Percentiles rank a stretch among this genome's conserved stretches.
Evolutionary conservation across 225 moss, liverwort and hornwort genomes (phyloP).

Genomic region (Pseudisothecium myosuroides): DNA sequence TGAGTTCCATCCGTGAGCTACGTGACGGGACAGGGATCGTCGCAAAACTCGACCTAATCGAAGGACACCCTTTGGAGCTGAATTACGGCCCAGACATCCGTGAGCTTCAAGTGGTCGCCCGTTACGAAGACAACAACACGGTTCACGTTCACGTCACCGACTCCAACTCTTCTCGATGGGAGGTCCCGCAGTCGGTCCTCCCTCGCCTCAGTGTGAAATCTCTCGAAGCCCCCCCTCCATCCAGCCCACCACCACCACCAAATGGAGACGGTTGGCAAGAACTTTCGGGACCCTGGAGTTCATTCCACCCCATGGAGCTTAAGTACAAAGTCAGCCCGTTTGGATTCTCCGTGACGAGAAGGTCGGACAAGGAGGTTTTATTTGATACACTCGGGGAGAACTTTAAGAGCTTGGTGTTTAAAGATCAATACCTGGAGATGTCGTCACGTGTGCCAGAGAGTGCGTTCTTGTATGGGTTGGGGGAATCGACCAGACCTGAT

Average conservation of each 20-base stretch:
- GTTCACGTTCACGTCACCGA: slow-evolving; percentile 32
- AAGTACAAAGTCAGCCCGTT: slow-evolving; percentile 55
- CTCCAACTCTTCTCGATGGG: slow-evolving; percentile 14
- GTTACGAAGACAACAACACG: slow-evolving; percentile 6
- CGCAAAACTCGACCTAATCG: slow-evolving; percentile 5
- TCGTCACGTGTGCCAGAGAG: slow-evolving; percentile 37
- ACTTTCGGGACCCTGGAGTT: neutral
- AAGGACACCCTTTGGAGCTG: neutral
- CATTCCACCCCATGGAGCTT: slow-evolving; percentile 16
- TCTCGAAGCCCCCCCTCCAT: neutral
- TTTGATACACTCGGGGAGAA: slow-evolving; percentile 31
- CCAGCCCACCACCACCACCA: neutral
- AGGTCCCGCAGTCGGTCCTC: slow-evolving; percentile 12
- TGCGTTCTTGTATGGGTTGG: slow-evolving; percentile 54
- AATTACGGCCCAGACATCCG: slow-evolving; percentile 18
- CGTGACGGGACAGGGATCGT: slow-evolving; percentile 19
- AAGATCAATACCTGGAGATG: slow-evolving; percentile 78
- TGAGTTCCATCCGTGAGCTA: slow-evolving; percentile 10
- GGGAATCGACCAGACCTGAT: slow-evolving; percentile 52
- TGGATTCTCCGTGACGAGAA: slow-evolving; percentile 54
- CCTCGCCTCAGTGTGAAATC: neutral
- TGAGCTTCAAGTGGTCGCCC: slow-evolving; percentile 1
- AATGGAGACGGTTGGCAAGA: neutral
- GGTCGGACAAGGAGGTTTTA: slow-evolving; percentile 43
- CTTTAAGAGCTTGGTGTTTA: slow-evolving; percentile 56